A percentile compares a stretch with the other conserved stretches of the same genome.
These are phyloP conservation scores for Closterium sp. DNA, from an alignment of 139 green algal species.

Conservation along the genomic window DNA sequence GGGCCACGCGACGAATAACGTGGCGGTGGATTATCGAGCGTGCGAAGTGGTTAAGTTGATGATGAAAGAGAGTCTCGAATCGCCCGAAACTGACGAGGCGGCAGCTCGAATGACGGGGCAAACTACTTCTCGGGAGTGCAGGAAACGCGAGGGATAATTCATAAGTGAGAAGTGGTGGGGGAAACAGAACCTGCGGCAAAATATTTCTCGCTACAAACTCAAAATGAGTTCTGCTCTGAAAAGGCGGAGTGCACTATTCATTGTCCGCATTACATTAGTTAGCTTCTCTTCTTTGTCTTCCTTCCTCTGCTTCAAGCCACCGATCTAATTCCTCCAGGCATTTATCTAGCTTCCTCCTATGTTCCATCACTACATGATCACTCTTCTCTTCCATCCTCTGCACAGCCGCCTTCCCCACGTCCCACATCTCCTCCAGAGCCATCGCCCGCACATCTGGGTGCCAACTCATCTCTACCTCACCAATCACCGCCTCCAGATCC, in stretches of 20 bases:
- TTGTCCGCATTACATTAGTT: too few relatives aligned
- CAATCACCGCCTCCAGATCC: background rate
- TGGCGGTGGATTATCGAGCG: too few relatives aligned
- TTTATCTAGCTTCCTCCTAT: background rate
- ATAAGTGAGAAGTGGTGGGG: background rate
- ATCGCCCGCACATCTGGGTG: background rate
- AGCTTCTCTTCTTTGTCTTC: background rate
- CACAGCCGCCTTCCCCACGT: background rate
- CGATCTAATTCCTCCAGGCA: too few relatives aligned
- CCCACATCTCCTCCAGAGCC: background rate
- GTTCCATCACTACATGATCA: background rate
- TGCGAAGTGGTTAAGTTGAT: too few relatives aligned
- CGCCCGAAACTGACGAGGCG: background rate
- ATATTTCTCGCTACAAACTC: too few relatives aligned
- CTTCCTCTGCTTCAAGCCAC: background rate
- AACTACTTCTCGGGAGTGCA: too few relatives aligned
- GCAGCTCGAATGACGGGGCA: background rate
- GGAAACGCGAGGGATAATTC: background rate
- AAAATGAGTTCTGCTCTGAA: too few relatives aligned
- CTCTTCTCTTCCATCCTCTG: background rate
- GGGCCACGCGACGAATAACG: too few relatives aligned
- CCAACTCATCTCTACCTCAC: background rate
- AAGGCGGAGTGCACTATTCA: too few relatives aligned
- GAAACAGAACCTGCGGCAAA: background rate
- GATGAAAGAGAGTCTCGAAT: too few relatives aligned